phyloP scores from a whole-genome alignment of 495 filamentous ascomycete species.

The Aspergillus panamensis region DNA sequence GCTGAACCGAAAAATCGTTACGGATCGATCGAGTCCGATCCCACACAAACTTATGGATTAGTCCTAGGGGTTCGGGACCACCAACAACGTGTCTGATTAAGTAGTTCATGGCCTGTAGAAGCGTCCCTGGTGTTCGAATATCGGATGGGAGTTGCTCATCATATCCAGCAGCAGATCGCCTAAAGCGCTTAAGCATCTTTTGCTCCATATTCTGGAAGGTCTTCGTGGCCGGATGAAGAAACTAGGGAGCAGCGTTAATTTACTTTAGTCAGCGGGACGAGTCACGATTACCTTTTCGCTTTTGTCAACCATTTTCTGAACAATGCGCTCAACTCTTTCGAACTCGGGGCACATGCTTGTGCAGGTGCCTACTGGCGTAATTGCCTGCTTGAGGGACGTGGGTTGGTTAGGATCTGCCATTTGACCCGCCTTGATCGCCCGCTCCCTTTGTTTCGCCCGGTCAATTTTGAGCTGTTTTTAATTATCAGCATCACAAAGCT shows the following conservation, averaged over 20 bases:
- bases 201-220: constrained; percentile 44
- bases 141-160: constrained; percentile 91
- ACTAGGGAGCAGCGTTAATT: constrained; percentile 24
- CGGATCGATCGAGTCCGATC: constrained; percentile 88
- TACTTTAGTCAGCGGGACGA: background rate
- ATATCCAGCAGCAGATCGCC: constrained; percentile 85
- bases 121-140: constrained; percentile 72
- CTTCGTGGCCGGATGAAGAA: constrained; percentile 37
- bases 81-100: constrained; percentile 72
- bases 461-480: constrained; percentile 58
- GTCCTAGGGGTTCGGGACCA: constrained; percentile 57
- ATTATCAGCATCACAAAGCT: constrained; percentile 23
- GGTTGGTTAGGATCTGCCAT: constrained; percentile 89
- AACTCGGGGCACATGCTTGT: constrained; percentile 92
- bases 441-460: constrained; percentile 61
- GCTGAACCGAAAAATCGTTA: constrained; percentile 91
- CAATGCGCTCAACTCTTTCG: constrained; percentile 76
- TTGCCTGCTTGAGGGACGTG: constrained; percentile 74
- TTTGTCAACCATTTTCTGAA: constrained; percentile 60
- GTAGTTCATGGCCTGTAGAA: constrained; percentile 77
- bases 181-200: constrained; percentile 80
- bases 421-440: constrained; percentile 67
- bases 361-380: constrained; percentile 84
- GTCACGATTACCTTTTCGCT: constrained; percentile 51
- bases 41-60: constrained; percentile 86